Base-by-base conservation (phyloP, 352 stramenopile genomes). In the Pythium myriotylum region DNA sequence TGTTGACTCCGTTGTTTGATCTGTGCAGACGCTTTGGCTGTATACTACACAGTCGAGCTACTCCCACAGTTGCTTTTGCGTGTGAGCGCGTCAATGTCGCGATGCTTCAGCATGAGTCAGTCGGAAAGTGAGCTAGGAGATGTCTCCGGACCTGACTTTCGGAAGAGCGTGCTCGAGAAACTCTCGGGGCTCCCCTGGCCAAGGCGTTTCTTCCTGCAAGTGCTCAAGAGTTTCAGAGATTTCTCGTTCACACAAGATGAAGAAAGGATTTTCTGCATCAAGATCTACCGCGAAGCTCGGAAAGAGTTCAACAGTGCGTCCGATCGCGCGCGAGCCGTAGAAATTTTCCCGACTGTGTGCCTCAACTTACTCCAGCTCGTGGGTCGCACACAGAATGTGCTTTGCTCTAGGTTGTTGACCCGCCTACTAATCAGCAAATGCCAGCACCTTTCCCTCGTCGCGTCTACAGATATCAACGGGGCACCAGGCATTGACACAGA, bases 181-280 rank as follows among this genome's bases (percentile, higher is more conserved):
- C 53, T 84, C 17, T 49, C 71, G 24, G 55, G 59, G 14, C 62
- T 81, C 32, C 46, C 48, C 22, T 84, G 74, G 74, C 74, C 74
- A n/a, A 57, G 60, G 16, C 60, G 74, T 2, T 79, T 84, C 46
- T 84, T 84, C 54, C 35, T 84, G 24, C 74, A 79, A 64, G 54
- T 81, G n/a, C 43, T 84, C 14, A 81, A 81, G 52, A 81, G 60
- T 24, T 77, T 84, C 42, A 72, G 72, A 26, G 73, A 81, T 35
- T 77, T 81, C 16, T 27, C 41, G 16, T 52, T 84, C 12, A 67
- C 23, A 3, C 41, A 65, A 4, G 59, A 68, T 13, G 72, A 79
- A 27, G 72, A 84, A 39, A 67, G 65, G 7, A 37, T 53, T 5
- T 61, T 84, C 17, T 84, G 75, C 40, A 65, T 55, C 35, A 84